Evolutionary conservation across 805 yeast genomes (phyloP).

Genomic region (Monosporozyma servazzii): DNA sequence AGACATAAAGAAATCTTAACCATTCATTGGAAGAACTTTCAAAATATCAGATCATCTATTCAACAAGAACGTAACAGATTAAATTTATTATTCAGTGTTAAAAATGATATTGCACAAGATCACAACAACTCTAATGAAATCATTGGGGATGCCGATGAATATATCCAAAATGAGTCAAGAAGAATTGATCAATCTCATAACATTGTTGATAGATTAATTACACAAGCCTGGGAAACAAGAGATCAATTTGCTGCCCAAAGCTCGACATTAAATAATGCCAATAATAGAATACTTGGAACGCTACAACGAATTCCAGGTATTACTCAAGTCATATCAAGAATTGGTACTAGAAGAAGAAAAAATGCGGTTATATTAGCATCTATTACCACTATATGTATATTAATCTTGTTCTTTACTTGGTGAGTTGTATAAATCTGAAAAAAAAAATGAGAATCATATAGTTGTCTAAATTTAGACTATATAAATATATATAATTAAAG

Average conservation of each 20-base stretch:
- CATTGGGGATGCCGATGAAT: constrained; percentile 48
- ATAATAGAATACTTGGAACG: constrained; percentile 49
- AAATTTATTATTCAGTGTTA: constrained; percentile 65
- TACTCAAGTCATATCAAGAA: constrained; percentile 61
- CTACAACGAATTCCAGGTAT: constrained; percentile 75
- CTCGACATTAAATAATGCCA: constrained; percentile 51
- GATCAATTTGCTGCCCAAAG: constrained; percentile 76
- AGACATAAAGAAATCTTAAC: constrained; percentile 70
- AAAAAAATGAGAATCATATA: neutral
- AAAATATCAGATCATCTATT: constrained; percentile 48
- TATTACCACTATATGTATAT: constrained; percentile 62
- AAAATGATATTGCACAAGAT: constrained; percentile 69
- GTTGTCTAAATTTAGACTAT: neutral
- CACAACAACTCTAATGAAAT: constrained; percentile 25
- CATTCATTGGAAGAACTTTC: constrained; percentile 59
- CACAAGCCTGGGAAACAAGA: constrained; percentile 83
- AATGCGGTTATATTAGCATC: constrained; percentile 77
- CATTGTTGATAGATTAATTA: constrained; percentile 68
- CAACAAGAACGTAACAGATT: constrained; percentile 68
- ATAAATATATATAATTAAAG: neutral
- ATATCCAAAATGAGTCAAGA: constrained; percentile 66
- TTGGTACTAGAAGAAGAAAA: constrained; percentile 80
- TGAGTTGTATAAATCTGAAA: constrained; percentile 12
- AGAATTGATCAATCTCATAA: constrained; percentile 65
- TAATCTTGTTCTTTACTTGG: constrained; percentile 51